These are phyloP conservation scores for Fusarium veterinarium DNA, from an alignment of 2,329 filamentous ascomycete species.

Conservation along the genomic window DNA sequence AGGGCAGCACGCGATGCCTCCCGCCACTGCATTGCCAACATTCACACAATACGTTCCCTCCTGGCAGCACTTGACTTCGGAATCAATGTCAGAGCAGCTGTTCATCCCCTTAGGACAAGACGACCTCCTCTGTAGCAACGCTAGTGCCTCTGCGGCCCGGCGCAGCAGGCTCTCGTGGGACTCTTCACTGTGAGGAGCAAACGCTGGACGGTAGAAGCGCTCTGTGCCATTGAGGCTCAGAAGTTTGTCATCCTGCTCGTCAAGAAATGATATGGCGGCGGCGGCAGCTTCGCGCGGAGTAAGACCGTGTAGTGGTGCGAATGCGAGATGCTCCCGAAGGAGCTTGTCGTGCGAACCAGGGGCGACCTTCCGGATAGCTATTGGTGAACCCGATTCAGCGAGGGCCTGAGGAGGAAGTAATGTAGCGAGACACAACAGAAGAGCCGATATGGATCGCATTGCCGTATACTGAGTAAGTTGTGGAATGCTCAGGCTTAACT, in stretches of 20 bases:
- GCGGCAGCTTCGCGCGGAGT: slow-evolving; percentile 46
- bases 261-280: slow-evolving; percentile 46
- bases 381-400: slow-evolving; percentile 58
- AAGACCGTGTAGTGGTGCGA: slow-evolving; percentile 49
- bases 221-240: slow-evolving; percentile 28
- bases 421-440: slow-evolving; percentile 59
- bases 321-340: slow-evolving; percentile 73
- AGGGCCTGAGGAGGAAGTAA: slow-evolving; percentile 55
- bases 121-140: slow-evolving; percentile 65
- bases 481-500: not conserved
- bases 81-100: slow-evolving; percentile 72
- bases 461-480: not conserved
- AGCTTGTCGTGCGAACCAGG: slow-evolving; percentile 79
- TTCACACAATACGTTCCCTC: slow-evolving; percentile 73
- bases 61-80: slow-evolving; percentile 78
- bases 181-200: slow-evolving; percentile 59
- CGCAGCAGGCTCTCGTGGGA: slow-evolving; percentile 49
- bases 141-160: slow-evolving; percentile 59
- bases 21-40: slow-evolving; percentile 71
- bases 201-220: slow-evolving; percentile 60
- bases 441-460: slow-evolving; percentile 55
- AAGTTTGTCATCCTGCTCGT: slow-evolving; percentile 43
- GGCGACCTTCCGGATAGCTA: slow-evolving; percentile 78
- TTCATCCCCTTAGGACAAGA: slow-evolving; percentile 76
- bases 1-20: slow-evolving; percentile 81